Evolutionary conservation across 2,329 filamentous ascomycete genomes (phyloP), one percentile per base, ranked within the genome.

Genomic region (Ascochyta pisi): DNA sequence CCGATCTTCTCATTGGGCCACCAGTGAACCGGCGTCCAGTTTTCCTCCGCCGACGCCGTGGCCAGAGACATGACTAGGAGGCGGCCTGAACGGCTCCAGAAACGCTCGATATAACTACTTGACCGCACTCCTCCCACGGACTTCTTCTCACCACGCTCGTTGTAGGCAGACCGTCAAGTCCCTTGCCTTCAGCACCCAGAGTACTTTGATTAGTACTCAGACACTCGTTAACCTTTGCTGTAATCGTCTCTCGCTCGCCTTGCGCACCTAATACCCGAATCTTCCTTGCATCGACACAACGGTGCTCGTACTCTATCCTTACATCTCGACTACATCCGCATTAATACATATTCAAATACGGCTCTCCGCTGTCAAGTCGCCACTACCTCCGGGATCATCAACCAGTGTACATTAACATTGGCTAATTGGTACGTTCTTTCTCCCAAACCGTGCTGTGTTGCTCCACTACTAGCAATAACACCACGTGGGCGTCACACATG

Each of bases 111-210:
- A 52, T 57, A 52, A 54, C 43, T 70, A 70, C 62, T 61, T 68
- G 62, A 64, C 51, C 51, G 53, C 39, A 39, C 53, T 57, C 31
- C 42, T 60, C 66, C 62, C 65, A 49, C 34, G 23, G 8, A 29
- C 37, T 43, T 54, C 31, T 33, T 57, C 53, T 55, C 54, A 63
- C 65, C 63, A 54, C 54, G 50, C 53, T 58, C 58, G 64, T 66
- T 69, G 62, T 63, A 58, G 67, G 63, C 61, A 61, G 53, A 56
- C 61, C 41, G 46, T 60, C 54, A 68, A 65, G 52, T 60, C 55
- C 58, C 60, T 66, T 67, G 65, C 68, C 67, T 62, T 52, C 64
- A 67, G 64, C 62, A 54, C 27, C 39, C 29, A 29, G 54, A 49
- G 54, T 64, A 60, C 46, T 55, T 56, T 50, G 39, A 45, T 39